Conservation (phyloP, 1,284 basidiomycete genomes). For the Golubevia sp. region DNA sequence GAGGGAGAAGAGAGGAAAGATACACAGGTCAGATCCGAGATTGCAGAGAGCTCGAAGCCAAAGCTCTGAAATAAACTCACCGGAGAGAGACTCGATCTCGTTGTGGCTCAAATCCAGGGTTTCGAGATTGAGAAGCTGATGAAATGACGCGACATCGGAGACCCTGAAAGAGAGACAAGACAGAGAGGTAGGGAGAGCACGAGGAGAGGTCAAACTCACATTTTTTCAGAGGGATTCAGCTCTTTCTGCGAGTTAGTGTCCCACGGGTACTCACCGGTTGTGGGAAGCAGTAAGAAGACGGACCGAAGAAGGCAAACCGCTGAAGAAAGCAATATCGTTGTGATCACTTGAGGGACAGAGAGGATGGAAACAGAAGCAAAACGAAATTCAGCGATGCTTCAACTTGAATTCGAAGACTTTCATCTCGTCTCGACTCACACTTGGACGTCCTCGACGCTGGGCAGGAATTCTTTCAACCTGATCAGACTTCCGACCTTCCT, state of each 20-base stretch:
- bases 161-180: constrained; percentile 65
- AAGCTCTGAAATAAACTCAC: constrained; percentile 21
- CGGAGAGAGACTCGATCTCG: constrained; percentile 72
- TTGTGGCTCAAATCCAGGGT: constrained; percentile 89
- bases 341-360: constrained; percentile 12
- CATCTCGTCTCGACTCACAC: constrained; percentile 68
- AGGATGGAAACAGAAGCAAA: constrained; percentile 4
- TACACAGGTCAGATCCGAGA: constrained; percentile 77
- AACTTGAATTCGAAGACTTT: background rate
- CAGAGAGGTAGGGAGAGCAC: background rate
- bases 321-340: constrained; percentile 48
- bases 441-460: constrained; percentile 77
- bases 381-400: constrained; percentile 8
- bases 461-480: constrained; percentile 89
- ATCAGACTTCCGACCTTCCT: constrained; percentile 86
- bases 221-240: too few relatives aligned
- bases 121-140: constrained; percentile 82
- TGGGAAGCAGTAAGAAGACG: constrained; percentile 28
- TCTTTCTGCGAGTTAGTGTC: too few relatives aligned
- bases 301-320: constrained; percentile 41
- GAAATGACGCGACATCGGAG: constrained; percentile 84
- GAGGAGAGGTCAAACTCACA: too few relatives aligned
- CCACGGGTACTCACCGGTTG: constrained; percentile 26
- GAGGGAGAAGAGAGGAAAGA: background rate
- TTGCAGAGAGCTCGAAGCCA: constrained; percentile 4